Percentiles rank a stretch among this genome's conserved stretches.
phyloP scores from a whole-genome alignment of 2,329 filamentous ascomycete genomes.

The Sporothrix humicola region DNA sequence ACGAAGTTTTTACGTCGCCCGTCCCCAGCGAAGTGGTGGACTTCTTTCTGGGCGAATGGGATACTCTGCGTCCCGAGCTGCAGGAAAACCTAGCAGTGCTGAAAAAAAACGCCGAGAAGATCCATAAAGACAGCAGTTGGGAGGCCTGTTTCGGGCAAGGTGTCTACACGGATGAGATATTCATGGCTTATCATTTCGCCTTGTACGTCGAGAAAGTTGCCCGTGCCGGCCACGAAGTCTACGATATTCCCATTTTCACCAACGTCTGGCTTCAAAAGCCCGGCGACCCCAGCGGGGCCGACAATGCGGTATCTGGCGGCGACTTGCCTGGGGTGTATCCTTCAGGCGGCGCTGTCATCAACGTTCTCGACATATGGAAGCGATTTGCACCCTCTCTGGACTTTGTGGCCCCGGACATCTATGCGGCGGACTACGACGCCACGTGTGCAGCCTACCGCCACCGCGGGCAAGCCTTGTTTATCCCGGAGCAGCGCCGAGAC shows the following conservation, averaged over 20 bases:
- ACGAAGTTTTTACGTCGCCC: not conserved
- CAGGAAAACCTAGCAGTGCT: not conserved
- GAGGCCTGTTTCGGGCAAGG: not conserved
- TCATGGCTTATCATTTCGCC: not conserved
- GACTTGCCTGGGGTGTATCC: not conserved
- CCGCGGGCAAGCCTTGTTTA: not conserved
- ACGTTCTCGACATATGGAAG: not conserved
- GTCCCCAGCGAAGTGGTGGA: not conserved
- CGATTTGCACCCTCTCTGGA: not conserved
- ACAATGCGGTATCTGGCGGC: not conserved
- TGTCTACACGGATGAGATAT: not conserved
- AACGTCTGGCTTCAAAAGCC: not conserved
- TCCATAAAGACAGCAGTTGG: too few species aligned
- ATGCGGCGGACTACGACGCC: not conserved
- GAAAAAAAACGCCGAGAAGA: too few species aligned
- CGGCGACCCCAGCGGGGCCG: not conserved
- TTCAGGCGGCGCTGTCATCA: not conserved
- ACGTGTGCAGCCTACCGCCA: not conserved
- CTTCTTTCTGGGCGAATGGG: not conserved
- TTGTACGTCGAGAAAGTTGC: not conserved
- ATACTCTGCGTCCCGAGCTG: not conserved
- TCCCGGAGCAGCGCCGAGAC: not conserved
- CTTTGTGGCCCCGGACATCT: not conserved
- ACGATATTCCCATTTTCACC: not conserved
- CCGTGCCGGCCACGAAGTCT: not conserved